A percentile compares a stretch with the other conserved stretches of the same genome.
These are phyloP conservation scores for Quercus wislizeni DNA, from an alignment of 306 rosid genomes.

Conservation along the genomic window DNA sequence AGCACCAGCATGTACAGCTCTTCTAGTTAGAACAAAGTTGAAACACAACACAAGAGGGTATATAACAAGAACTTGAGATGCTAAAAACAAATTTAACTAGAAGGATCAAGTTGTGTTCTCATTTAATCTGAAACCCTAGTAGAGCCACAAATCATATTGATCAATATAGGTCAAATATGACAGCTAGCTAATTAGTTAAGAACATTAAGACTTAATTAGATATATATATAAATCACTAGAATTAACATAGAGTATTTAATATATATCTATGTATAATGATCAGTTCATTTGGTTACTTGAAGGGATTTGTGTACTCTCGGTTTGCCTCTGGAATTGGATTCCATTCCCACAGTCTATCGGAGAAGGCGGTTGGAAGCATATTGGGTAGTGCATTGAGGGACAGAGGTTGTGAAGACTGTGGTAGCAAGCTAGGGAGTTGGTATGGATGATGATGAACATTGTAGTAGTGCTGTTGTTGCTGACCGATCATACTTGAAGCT, in stretches of 20 bases:
- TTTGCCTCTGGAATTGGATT: slow-evolving; percentile 68
- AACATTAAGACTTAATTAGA: background rate
- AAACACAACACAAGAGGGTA: background rate
- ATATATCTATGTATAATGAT: slow-evolving; percentile 21
- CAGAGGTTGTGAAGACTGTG: slow-evolving; percentile 37
- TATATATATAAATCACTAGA: slow-evolving; percentile 19
- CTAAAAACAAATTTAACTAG: no score
- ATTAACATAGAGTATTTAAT: slow-evolving; percentile 16
- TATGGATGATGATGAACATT: slow-evolving; percentile 24
- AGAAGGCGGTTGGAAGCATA: slow-evolving; percentile 55
- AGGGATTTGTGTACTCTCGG: slow-evolving; percentile 56
- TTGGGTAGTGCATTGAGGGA: slow-evolving; percentile 40
- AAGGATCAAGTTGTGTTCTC: background rate
- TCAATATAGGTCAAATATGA: slow-evolving; percentile 25
- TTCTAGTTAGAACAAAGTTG: background rate
- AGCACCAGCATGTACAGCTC: no score
- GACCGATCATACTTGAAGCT: background rate
- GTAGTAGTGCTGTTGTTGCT: slow-evolving; percentile 31
- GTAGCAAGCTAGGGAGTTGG: slow-evolving; percentile 39
- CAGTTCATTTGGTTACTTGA: slow-evolving; percentile 61
- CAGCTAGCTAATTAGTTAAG: background rate
- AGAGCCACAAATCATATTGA: slow-evolving; percentile 8
- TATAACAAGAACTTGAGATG: background rate
- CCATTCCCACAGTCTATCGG: slow-evolving; percentile 95
- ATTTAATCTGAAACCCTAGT: slow-evolving; percentile 10